phyloP scores from a whole-genome alignment of 352 stramenopile species.

The Phytophthora melonis region DNA sequence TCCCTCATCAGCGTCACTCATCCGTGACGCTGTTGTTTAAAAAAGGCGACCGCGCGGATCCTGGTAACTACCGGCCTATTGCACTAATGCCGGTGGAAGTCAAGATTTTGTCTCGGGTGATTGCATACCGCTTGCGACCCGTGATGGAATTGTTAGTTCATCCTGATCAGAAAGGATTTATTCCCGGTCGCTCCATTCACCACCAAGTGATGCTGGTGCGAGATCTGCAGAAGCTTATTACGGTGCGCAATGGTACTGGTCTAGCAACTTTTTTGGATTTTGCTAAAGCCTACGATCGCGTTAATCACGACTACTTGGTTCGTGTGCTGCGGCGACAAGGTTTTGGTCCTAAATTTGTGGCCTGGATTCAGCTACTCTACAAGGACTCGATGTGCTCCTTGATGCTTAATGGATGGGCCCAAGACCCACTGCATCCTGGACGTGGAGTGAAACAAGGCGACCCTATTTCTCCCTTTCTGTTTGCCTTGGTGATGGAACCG shows the following conservation, averaged over 20 bases:
- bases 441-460: not conserved
- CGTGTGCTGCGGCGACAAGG: no score
- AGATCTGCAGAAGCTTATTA: not conserved
- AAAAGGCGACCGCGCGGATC: conserved; percentile 3
- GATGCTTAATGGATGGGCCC: not conserved
- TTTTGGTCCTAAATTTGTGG: no score
- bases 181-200: not conserved
- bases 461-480: not conserved
- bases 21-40: conserved; percentile 17
- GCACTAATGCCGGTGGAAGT: conserved; percentile 19
- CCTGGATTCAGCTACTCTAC: no score
- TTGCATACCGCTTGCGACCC: not conserved
- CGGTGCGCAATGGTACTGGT: no score
- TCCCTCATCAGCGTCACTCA: conserved; percentile 8
- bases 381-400: no score
- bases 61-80: conserved; percentile 11
- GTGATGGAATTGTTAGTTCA: not conserved
- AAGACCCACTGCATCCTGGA: not conserved
- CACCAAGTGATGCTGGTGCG: conserved; percentile 1
- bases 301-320: no score
- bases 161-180: conserved; percentile 18
- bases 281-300: no score
- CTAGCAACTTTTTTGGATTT: no score
- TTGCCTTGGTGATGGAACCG: conserved; percentile 9
- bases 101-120: conserved; percentile 7